These are phyloP conservation scores for Zymoseptoria ardabiliae DNA, from an alignment of 2,329 filamentous ascomycete genomes.

Conservation along the genomic window DNA sequence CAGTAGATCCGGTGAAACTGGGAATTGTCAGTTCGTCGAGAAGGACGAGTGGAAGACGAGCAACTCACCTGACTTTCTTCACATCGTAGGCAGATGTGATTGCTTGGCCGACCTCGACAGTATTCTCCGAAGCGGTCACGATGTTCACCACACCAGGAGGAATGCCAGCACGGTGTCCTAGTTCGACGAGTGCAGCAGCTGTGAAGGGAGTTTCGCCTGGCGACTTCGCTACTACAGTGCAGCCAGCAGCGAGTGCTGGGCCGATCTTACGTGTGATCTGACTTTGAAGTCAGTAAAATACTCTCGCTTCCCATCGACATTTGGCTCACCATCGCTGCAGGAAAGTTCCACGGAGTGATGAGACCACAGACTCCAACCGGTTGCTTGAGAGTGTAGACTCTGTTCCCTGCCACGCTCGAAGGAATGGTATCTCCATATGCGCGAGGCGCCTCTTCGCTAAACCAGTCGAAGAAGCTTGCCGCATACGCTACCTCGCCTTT, in stretches of 20 bases:
- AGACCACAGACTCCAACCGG: slow-evolving; percentile 65
- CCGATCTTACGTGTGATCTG: slow-evolving; percentile 35
- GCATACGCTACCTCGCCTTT: slow-evolving; percentile 66
- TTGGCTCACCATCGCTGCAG: slow-evolving; percentile 33
- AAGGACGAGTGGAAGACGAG: neutral
- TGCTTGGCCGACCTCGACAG: slow-evolving; percentile 65
- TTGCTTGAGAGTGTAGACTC: slow-evolving; percentile 72
- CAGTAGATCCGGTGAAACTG: slow-evolving; percentile 69
- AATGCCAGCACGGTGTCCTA: slow-evolving; percentile 79
- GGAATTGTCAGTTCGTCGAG: slow-evolving; percentile 29
- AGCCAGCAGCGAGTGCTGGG: slow-evolving; percentile 74
- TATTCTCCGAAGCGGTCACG: slow-evolving; percentile 73
- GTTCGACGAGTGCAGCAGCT: slow-evolving; percentile 76
- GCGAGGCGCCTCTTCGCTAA: slow-evolving; percentile 65
- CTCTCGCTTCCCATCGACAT: neutral
- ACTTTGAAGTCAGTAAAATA: neutral
- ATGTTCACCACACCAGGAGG: slow-evolving; percentile 88
- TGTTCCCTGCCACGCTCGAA: slow-evolving; percentile 61
- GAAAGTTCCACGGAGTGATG: slow-evolving; percentile 64
- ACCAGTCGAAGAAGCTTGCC: slow-evolving; percentile 73
- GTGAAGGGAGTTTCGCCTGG: slow-evolving; percentile 91
- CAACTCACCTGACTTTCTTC: slow-evolving; percentile 61
- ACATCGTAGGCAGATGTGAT: slow-evolving; percentile 71
- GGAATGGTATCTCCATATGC: slow-evolving; percentile 69
- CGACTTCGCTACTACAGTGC: slow-evolving; percentile 86